phyloP scores from a whole-genome alignment of 768 basidiomycete species.

The Nidularia sp. region DNA sequence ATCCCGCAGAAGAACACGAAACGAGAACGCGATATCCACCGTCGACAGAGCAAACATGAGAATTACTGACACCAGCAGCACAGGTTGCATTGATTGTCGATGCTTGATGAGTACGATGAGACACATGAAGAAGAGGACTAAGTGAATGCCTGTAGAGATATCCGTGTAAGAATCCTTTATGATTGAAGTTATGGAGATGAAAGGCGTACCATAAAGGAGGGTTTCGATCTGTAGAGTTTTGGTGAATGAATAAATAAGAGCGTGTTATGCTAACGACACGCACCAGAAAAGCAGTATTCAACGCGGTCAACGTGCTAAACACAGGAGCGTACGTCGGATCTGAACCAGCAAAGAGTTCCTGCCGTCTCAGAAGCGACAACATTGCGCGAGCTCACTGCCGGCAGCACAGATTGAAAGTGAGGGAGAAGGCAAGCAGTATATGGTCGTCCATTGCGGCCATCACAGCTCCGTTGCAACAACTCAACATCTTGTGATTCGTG shows the following conservation, averaged over 20 bases:
- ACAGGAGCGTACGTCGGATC: too few species aligned
- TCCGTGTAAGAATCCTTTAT: not conserved
- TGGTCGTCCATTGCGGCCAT: too few species aligned
- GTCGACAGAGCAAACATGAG: slow-evolving; percentile 9
- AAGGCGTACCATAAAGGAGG: not conserved
- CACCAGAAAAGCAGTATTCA: not conserved
- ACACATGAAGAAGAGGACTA: slow-evolving; percentile 6
- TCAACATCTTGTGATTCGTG: too few species aligned
- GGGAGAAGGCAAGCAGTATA: too few species aligned
- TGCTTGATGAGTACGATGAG: slow-evolving; percentile 2
- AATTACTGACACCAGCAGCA: slow-evolving; percentile 4
- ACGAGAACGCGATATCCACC: slow-evolving; percentile 9
- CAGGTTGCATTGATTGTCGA: slow-evolving; percentile 1
- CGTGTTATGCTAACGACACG: not conserved
- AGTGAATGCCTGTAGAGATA: slow-evolving; percentile 3
- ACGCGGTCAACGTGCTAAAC: not conserved
- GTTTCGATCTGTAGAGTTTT: not conserved
- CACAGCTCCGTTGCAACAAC: too few species aligned
- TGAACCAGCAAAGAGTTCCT: too few species aligned
- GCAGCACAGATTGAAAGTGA: too few species aligned
- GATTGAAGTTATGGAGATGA: not conserved
- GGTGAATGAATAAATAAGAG: not conserved
- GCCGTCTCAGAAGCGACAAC: too few species aligned
- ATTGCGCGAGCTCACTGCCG: too few species aligned
- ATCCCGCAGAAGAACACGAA: slow-evolving; percentile 1